Conservation (phyloP, 371 early-diverging fungal species). For the Amoeboradix gromovi region DNA sequence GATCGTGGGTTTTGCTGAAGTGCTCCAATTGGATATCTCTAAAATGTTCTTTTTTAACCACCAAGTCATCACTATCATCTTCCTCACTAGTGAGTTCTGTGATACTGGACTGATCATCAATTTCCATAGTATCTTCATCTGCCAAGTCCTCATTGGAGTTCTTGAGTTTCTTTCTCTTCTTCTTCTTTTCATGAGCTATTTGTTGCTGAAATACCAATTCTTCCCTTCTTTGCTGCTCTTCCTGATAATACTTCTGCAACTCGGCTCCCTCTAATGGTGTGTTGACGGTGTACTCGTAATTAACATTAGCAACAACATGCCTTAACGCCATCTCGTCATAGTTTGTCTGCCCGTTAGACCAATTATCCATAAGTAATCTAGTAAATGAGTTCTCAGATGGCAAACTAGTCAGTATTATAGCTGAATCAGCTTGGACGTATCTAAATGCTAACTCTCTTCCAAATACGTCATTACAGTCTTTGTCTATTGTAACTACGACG, state of each 20-base stretch:
- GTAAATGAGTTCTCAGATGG: background rate
- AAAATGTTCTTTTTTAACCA: background rate
- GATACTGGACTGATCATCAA: background rate
- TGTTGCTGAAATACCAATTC: background rate
- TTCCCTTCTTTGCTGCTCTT: background rate
- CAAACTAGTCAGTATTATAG: background rate
- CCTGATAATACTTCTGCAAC: background rate
- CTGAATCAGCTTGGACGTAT: background rate
- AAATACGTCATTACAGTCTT: background rate
- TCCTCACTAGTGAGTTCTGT: background rate
- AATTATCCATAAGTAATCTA: background rate
- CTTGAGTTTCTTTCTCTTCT: background rate
- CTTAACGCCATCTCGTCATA: background rate
- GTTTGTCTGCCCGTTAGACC: background rate
- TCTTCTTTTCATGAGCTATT: background rate
- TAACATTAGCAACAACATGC: background rate
- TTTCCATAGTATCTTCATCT: background rate
- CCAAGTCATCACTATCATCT: background rate
- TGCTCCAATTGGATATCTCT: background rate
- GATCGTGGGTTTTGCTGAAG: background rate
- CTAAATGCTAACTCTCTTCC: background rate
- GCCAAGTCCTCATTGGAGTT: background rate
- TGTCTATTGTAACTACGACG: background rate
- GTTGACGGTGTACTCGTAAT: background rate
- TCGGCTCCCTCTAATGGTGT: background rate